Base-by-base conservation (phyloP, 2,329 filamentous ascomycete genomes). In the Aspergillus neotritici region DNA sequence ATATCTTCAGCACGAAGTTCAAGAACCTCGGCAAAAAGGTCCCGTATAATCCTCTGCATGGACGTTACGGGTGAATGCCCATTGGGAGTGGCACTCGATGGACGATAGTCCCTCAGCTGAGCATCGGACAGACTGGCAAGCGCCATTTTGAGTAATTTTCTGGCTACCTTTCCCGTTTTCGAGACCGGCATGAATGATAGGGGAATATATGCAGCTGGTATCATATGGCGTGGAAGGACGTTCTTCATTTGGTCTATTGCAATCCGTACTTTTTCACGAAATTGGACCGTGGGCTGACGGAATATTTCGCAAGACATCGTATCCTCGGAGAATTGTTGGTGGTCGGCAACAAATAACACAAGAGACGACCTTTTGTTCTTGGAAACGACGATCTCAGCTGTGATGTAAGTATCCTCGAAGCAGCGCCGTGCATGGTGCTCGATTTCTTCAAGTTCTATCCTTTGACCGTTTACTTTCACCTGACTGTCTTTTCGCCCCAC, bases 391-490 rank as follows among this genome's bases (percentile, higher is more conserved):
- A 25, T 25, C 7, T 9, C 21, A 25, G 21, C 15, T 29, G 29
- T 12, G 34, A 16, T 32, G 34, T 30, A 14, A 38, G 11, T 11
- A 32, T 35, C 12, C 5, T n/a, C 7, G 29, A 41, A 41, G 37
- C 21, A 25, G 12, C 6, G 15, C 15, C 30, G 21, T 12, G 51
- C 33, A 11, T 67, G 68, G 50, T 58, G 57, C 54, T 64, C 73
- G 42, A 68, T 69, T 53, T 68, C 71, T 29, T 61, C 69, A 36
- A 79, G 68, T 62, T 79, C 83, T 34, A 81, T 74, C 37, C 80
- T 67, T 50, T 76, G 80, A 15, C 83, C 83, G 4, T 70, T 67
- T 12, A 83, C 60, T 61, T 84, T 84, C 43, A 81, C 74, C 57
- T 79, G 79, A 17, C 72, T 72, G 48, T 83, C 80, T 49, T 77